Conservation (phyloP, 164 flowering plant species). For the Akebia trifoliata region DNA sequence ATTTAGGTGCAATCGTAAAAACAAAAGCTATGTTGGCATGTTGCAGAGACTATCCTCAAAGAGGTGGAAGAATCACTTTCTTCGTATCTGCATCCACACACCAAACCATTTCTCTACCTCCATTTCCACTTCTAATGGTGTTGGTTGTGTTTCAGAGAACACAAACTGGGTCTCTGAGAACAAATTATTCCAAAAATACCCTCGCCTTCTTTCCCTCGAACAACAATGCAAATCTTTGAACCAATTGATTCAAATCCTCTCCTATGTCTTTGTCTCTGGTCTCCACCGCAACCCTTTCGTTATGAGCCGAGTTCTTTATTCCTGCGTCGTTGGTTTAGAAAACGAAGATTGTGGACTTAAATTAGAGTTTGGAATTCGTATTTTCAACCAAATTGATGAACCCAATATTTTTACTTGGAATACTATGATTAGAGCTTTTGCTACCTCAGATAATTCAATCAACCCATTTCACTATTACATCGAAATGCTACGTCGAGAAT, state of each 20-base stretch:
- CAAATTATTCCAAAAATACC: slow-evolving; percentile 21
- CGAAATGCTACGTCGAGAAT: slow-evolving; percentile 11
- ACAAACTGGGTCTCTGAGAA: slow-evolving; percentile 16
- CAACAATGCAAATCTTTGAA: slow-evolving; percentile 11
- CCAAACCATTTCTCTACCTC: background rate
- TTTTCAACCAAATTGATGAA: slow-evolving; percentile 8
- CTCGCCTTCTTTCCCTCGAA: slow-evolving; percentile 13
- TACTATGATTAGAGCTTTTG: slow-evolving; percentile 20
- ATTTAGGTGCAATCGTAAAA: no score
- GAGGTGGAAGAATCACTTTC: background rate
- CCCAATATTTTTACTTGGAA: slow-evolving; percentile 25
- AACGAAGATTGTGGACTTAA: slow-evolving; percentile 4
- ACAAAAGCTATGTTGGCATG: no score
- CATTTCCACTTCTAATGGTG: background rate
- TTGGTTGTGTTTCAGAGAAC: background rate
- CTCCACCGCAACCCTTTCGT: slow-evolving; percentile 22
- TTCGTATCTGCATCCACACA: background rate
- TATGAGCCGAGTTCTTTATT: slow-evolving; percentile 19
- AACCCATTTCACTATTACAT: slow-evolving; percentile 9
- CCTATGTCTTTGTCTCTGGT: slow-evolving; percentile 19
- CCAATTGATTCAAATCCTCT: slow-evolving; percentile 14
- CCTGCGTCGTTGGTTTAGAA: slow-evolving; percentile 1
- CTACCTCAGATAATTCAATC: slow-evolving; percentile 1
- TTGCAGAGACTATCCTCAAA: background rate
- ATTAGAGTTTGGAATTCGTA: slow-evolving; percentile 6